phyloP scores from a whole-genome alignment of 139 green algal species.

The Pleodorina starrii region DNA sequence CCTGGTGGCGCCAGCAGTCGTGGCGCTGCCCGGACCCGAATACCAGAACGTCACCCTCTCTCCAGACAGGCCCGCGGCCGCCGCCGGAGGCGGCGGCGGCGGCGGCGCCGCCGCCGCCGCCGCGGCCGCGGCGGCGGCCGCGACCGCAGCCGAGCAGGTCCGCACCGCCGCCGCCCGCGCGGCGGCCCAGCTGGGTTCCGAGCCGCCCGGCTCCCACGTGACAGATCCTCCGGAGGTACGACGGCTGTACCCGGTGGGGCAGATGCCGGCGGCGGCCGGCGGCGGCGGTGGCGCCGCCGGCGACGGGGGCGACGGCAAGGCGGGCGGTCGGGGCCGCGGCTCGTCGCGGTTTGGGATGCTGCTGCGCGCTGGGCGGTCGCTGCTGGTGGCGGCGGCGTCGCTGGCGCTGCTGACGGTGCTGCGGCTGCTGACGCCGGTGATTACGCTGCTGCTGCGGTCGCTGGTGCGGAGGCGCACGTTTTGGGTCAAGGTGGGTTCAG shows the following conservation, averaged over 20 bases:
- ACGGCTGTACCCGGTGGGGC: slow-evolving; percentile 20
- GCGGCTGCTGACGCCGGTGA: slow-evolving; percentile 57
- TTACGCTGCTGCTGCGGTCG: slow-evolving; percentile 75
- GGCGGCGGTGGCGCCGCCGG: not conserved
- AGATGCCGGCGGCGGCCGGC: not conserved
- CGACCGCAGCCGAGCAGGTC: not conserved
- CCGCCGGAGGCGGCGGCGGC: not conserved
- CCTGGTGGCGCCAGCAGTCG: slow-evolving; percentile 86
- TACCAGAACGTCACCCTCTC: slow-evolving; percentile 11
- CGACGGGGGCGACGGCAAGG: not conserved
- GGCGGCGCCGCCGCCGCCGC: not conserved
- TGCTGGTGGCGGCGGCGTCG: slow-evolving; percentile 14
- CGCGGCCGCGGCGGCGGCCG: not conserved
- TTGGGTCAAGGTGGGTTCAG: slow-evolving; percentile 70
- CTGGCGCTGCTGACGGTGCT: slow-evolving; percentile 40
- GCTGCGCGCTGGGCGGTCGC: slow-evolving; percentile 1
- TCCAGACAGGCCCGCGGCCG: not conserved
- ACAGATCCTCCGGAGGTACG: slow-evolving; percentile 42
- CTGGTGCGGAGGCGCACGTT: slow-evolving; percentile 76
- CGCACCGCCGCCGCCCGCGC: not conserved
- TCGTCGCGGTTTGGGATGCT: not conserved
- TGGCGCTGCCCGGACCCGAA: slow-evolving; percentile 59
- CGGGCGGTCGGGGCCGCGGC: not conserved
- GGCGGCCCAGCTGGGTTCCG: not conserved
- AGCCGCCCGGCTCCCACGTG: not conserved